Evolutionary conservation across 495 filamentous ascomycete species (phyloP).

Genomic region (Sporormia fimetaria): DNA sequence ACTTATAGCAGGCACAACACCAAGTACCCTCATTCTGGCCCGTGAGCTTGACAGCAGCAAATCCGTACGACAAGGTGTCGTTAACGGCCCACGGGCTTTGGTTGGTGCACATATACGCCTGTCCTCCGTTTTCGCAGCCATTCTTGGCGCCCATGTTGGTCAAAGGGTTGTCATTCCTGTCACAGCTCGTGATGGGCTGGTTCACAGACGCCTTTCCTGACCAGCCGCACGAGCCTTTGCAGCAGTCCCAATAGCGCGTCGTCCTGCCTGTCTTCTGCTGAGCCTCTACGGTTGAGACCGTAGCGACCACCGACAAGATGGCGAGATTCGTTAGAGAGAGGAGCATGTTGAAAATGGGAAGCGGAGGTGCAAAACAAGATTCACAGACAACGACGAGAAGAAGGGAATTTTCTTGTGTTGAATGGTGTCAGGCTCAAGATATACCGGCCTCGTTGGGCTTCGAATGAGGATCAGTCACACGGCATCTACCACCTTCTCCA

Average conservation of each 20-base stretch:
- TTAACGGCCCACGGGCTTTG: conserved; percentile 54
- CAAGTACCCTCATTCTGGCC: conserved; percentile 44
- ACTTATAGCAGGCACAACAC: conserved; percentile 60
- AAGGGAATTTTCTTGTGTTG: not conserved
- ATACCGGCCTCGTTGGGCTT: not conserved
- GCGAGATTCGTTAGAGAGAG: conserved; percentile 14
- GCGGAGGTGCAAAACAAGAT: not conserved
- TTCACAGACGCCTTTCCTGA: conserved; percentile 42
- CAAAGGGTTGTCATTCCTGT: conserved; percentile 43
- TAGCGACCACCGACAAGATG: conserved; percentile 14
- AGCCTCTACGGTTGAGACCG: conserved; percentile 23
- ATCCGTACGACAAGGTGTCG: conserved; percentile 48
- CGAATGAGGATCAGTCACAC: not conserved
- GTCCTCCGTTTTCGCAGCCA: conserved; percentile 42
- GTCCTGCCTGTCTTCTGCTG: conserved; percentile 37
- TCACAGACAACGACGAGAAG: not conserved
- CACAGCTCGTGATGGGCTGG: conserved; percentile 45
- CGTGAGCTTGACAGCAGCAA: conserved; percentile 47
- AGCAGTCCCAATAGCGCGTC: conserved; percentile 63
- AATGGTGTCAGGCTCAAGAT: not conserved
- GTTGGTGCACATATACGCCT: conserved; percentile 51
- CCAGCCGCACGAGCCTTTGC: conserved; percentile 58
- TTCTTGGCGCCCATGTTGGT: conserved; percentile 30
- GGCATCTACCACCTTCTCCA: not conserved
- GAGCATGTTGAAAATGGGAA: conserved; percentile 11